These are phyloP conservation scores for Arabis alpina DNA, from an alignment of 345 rosid genomes.

Conservation along the genomic window DNA sequence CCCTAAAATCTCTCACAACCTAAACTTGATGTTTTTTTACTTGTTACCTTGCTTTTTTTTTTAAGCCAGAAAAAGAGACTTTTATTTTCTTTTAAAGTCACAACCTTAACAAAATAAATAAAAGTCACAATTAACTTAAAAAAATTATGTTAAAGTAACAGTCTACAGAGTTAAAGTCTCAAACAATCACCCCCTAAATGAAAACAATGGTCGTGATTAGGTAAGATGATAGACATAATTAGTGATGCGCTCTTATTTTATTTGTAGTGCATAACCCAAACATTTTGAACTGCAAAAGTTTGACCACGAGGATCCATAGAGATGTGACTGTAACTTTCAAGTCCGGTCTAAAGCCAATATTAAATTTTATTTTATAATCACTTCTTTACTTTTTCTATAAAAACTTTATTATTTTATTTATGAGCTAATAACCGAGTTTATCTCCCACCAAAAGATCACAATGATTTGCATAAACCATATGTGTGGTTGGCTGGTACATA, in stretches of 20 bases:
- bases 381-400: neutral
- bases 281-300: slow-evolving; percentile 30
- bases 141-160: too few species aligned
- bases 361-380: neutral
- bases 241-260: slow-evolving; percentile 20
- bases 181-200: too few species aligned
- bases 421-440: slow-evolving; percentile 12
- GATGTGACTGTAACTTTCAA: slow-evolving; percentile 20
- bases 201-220: slow-evolving; percentile 14
- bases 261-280: slow-evolving; percentile 29
- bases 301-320: slow-evolving; percentile 8
- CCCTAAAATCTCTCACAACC: too few species aligned
- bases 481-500: slow-evolving; percentile 19
- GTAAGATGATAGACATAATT: slow-evolving; percentile 15
- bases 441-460: slow-evolving; percentile 2
- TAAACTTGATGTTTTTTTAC: too few species aligned
- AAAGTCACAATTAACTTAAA: too few species aligned
- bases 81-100: too few species aligned
- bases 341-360: neutral
- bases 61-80: too few species aligned
- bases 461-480: slow-evolving; percentile 19
- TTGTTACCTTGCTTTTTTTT: too few species aligned
- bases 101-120: too few species aligned
- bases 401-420: neutral
- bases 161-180: too few species aligned